Evolutionary conservation across 2,329 filamentous ascomycete species (phyloP).

Genomic region (Alternaria arborescens): DNA sequence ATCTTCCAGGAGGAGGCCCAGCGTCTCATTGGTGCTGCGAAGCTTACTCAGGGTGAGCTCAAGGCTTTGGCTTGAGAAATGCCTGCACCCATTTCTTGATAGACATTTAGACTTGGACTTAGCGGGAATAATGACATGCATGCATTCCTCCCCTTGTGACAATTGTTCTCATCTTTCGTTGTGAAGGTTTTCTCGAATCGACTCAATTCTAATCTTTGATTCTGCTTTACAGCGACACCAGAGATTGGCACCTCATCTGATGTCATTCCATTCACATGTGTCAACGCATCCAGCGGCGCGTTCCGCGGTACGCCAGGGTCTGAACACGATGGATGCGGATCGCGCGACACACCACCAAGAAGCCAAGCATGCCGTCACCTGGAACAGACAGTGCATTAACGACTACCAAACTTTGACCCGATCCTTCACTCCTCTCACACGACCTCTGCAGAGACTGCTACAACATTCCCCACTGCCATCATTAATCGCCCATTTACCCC

Average conservation of each 20-base stretch:
- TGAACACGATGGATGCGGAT: constrained; percentile 3
- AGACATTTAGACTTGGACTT: constrained; percentile 29
- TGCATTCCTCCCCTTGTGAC: constrained; percentile 4
- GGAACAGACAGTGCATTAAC: constrained; percentile 21
- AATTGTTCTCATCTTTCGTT: not conserved
- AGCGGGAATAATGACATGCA: constrained; percentile 17
- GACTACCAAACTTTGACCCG: not conserved
- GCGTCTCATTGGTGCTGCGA: constrained; percentile 80
- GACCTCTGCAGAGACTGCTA: not conserved
- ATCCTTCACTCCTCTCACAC: constrained; percentile 3
- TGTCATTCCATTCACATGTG: constrained; percentile 5
- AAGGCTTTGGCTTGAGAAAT: constrained; percentile 64
- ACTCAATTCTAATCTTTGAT: not conserved
- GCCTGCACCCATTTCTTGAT: constrained; percentile 14
- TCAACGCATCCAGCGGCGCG: constrained; percentile 6
- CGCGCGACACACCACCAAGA: constrained; percentile 29
- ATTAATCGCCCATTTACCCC: constrained; percentile 18
- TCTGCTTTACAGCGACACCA: not conserved
- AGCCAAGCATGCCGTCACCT: constrained; percentile 36
- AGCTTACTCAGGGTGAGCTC: constrained; percentile 83
- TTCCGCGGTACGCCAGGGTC: constrained; percentile 19
- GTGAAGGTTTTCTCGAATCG: not conserved
- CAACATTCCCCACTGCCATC: not conserved
- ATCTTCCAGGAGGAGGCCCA: constrained; percentile 82
- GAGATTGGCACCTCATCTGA: not conserved